Evolutionary conservation across 1,284 basidiomycete species (phyloP).

Genomic region (Filobasidium uniguttulatum): DNA sequence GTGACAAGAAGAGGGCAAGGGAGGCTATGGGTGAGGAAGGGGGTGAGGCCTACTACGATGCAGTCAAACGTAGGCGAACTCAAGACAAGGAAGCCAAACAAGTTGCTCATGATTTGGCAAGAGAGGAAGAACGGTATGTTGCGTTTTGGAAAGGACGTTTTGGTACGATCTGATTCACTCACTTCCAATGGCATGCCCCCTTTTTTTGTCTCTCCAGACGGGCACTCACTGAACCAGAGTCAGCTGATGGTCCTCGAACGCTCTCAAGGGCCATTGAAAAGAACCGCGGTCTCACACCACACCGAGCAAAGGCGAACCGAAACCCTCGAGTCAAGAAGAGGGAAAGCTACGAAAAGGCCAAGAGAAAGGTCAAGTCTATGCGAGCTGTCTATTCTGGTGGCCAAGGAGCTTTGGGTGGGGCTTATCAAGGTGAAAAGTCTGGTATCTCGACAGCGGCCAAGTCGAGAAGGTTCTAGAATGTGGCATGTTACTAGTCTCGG

Average conservation of each 20-base stretch:
- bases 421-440: slow-evolving; percentile 44
- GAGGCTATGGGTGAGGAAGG: slow-evolving; percentile 38
- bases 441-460: slow-evolving; percentile 82
- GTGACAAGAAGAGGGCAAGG: slow-evolving; percentile 40
- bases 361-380: slow-evolving; percentile 76
- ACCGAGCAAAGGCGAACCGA: slow-evolving; percentile 65
- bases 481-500: too few species aligned
- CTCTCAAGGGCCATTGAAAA: slow-evolving; percentile 78
- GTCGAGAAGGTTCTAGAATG: slow-evolving; percentile 49
- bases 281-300: slow-evolving; percentile 84
- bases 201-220: background rate
- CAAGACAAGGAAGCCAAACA: slow-evolving; percentile 65
- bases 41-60: slow-evolving; percentile 68
- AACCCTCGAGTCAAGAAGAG: slow-evolving; percentile 95
- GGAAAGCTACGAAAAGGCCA: slow-evolving; percentile 78
- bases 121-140: slow-evolving; percentile 51
- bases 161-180: background rate
- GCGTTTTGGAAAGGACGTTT: background rate
- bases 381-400: slow-evolving; percentile 81
- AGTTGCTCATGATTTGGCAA: slow-evolving; percentile 57
- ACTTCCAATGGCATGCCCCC: background rate
- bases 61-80: slow-evolving; percentile 60
- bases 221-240: slow-evolving; percentile 40
- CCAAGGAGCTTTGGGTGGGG: slow-evolving; percentile 40
- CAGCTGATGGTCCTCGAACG: slow-evolving; percentile 52